phyloP scores from a whole-genome alignment of 495 filamentous ascomycete species.

The Monascus purpureus region DNA sequence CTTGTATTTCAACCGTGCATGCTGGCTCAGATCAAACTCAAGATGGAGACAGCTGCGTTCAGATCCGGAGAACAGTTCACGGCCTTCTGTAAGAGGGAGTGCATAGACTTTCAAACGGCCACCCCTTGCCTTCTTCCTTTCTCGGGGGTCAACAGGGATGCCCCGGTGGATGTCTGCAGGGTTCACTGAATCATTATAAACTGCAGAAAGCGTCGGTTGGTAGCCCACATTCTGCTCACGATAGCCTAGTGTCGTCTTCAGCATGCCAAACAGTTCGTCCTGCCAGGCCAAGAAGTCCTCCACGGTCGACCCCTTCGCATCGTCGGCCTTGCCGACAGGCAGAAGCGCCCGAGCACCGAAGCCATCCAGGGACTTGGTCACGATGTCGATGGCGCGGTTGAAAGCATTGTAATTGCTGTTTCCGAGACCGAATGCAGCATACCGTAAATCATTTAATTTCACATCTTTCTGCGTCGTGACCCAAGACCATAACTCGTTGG shows the following conservation, averaged over 20 bases:
- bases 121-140: background rate
- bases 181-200: background rate
- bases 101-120: background rate
- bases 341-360: constrained; percentile 15
- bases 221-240: constrained; percentile 6
- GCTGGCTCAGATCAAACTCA: constrained; percentile 17
- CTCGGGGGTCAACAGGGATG: background rate
- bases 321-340: constrained; percentile 15
- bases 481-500: constrained; percentile 15
- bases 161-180: background rate
- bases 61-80: constrained; percentile 9
- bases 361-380: constrained; percentile 8
- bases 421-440: constrained; percentile 20
- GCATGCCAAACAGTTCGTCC: constrained; percentile 10
- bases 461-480: constrained; percentile 1
- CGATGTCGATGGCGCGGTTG: constrained; percentile 18
- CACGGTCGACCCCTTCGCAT: constrained; percentile 17
- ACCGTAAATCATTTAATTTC: constrained; percentile 9
- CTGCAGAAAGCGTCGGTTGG: background rate
- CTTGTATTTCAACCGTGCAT: constrained; percentile 37
- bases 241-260: constrained; percentile 10
- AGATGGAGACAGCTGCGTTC: constrained; percentile 22
- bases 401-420: constrained; percentile 28
- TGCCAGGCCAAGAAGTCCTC: constrained; percentile 29
- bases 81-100: background rate